Conservation (phyloP, 768 basidiomycete genomes). For the Kwoniella shandongensis region DNA sequence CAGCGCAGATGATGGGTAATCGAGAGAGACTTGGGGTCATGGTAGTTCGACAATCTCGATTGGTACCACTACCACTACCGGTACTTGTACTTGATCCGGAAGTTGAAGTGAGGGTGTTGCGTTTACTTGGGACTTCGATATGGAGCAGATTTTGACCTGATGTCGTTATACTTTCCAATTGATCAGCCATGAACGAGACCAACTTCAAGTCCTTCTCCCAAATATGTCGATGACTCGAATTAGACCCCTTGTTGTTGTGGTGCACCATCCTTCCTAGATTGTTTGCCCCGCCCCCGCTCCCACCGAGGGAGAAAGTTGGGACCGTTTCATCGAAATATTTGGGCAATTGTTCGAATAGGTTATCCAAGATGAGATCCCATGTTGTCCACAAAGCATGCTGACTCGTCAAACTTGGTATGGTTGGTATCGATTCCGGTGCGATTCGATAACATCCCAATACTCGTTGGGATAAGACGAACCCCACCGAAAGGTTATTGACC, state of each 20-base stretch:
- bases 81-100: neutral
- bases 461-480: conserved; percentile 43
- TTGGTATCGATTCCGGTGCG: conserved; percentile 39
- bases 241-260: too few species aligned
- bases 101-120: too few species aligned
- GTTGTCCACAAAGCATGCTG: conserved; percentile 42
- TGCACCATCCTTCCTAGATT: too few species aligned
- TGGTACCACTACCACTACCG: neutral
- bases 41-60: conserved; percentile 1
- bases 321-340: conserved; percentile 28
- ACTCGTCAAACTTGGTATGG: conserved; percentile 30
- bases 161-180: conserved; percentile 35
- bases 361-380: conserved; percentile 49
- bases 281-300: too few species aligned
- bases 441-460: conserved; percentile 35
- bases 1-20: conserved; percentile 45
- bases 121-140: too few species aligned
- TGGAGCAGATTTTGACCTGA: neutral
- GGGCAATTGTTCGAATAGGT: conserved; percentile 46
- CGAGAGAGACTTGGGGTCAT: conserved; percentile 19
- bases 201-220: conserved; percentile 35
- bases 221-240: too few species aligned
- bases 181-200: conserved; percentile 47
- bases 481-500: conserved; percentile 31
- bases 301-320: conserved; percentile 4